Conservation (phyloP, 805 yeast species). For the Myxozyma monticola region DNA sequence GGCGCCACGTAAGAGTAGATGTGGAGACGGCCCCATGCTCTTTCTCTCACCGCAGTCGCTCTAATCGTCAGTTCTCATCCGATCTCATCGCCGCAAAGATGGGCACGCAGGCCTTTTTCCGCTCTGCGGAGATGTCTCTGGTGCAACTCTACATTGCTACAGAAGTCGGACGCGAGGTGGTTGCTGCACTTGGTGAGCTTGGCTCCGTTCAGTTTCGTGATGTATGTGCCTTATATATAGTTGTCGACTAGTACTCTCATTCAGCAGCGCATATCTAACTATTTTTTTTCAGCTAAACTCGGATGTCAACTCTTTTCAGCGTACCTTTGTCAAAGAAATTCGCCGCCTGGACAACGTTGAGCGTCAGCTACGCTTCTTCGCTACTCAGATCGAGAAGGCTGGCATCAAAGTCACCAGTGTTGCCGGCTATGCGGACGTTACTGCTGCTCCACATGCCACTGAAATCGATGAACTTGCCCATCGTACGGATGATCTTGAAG, state of each 20-base stretch:
- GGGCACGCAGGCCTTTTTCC: slow-evolving; percentile 35
- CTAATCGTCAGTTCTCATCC: too few relatives aligned
- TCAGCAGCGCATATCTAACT: too few relatives aligned
- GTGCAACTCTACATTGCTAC: slow-evolving; percentile 89
- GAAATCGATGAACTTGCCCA: slow-evolving; percentile 71
- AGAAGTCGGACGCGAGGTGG: slow-evolving; percentile 83
- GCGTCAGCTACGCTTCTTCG: slow-evolving; percentile 64
- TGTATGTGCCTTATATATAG: too few relatives aligned
- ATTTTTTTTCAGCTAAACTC: too few relatives aligned
- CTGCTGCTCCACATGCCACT: slow-evolving; percentile 48
- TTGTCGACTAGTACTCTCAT: too few relatives aligned
- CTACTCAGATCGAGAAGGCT: slow-evolving; percentile 36
- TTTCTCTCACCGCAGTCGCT: too few relatives aligned
- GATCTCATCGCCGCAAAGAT: too few relatives aligned
- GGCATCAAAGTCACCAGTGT: slow-evolving; percentile 38
- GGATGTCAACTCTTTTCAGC: slow-evolving; percentile 79
- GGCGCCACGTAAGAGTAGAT: too few relatives aligned
- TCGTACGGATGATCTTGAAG: slow-evolving; percentile 67
- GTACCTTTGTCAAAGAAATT: slow-evolving; percentile 85
- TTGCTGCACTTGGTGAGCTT: slow-evolving; percentile 82
- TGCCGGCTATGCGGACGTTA: slow-evolving; percentile 46
- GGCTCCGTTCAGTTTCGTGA: slow-evolving; percentile 88
- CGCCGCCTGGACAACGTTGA: slow-evolving; percentile 80
- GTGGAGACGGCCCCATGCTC: too few relatives aligned
- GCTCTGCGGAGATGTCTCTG: slow-evolving; percentile 94